phyloP scores from a whole-genome alignment of 2,329 filamentous ascomycete species.

The Trichoderma afroharzianum region DNA sequence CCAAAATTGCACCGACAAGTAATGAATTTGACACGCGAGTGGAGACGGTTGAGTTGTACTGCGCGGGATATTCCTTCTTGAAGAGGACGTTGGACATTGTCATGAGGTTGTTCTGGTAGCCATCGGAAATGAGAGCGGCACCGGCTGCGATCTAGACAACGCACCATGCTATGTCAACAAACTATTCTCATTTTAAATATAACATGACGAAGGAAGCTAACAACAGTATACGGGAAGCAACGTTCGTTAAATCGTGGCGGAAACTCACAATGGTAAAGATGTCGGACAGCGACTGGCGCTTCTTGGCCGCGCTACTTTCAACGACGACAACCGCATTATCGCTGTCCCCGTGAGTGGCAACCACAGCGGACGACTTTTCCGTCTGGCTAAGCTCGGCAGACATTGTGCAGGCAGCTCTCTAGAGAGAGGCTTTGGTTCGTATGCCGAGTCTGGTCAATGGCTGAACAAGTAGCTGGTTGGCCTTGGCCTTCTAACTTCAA shows the following conservation, averaged over 20 bases:
- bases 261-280: slow-evolving; percentile 27
- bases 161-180: background rate
- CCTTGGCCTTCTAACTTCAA: background rate
- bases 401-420: background rate
- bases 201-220: background rate
- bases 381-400: background rate
- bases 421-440: background rate
- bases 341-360: background rate
- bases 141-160: slow-evolving; percentile 27
- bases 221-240: background rate
- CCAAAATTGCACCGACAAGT: slow-evolving; percentile 41
- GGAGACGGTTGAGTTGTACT: slow-evolving; percentile 36
- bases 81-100: slow-evolving; percentile 33
- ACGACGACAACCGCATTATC: background rate
- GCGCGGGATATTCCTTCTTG: slow-evolving; percentile 31
- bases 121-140: slow-evolving; percentile 35
- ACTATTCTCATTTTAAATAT: background rate
- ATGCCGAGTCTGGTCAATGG: background rate
- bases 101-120: slow-evolving; percentile 38
- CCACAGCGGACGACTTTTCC: background rate
- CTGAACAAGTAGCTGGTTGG: background rate
- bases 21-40: slow-evolving; percentile 41
- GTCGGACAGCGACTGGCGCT: slow-evolving; percentile 24
- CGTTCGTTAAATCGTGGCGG: no score
- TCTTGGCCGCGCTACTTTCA: slow-evolving; percentile 12